Conservation (phyloP, 495 filamentous ascomycete species). For the Trichoderma reesei region DNA sequence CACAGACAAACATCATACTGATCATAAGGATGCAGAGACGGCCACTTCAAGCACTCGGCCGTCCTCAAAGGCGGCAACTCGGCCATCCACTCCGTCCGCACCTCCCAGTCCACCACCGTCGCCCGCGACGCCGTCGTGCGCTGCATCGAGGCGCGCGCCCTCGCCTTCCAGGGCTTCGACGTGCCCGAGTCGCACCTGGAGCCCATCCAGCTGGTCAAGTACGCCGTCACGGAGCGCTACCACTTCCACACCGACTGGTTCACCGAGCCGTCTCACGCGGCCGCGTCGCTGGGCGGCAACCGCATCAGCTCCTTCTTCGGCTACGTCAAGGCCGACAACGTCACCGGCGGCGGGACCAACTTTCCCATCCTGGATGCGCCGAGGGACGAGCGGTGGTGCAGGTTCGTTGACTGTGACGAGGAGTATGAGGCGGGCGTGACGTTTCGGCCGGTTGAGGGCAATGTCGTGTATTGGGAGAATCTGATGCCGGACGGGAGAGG, state of each 20-base stretch:
- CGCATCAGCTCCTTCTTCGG: slow-evolving; percentile 46
- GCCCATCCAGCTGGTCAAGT: slow-evolving; percentile 45
- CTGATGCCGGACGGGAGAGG: slow-evolving; percentile 45
- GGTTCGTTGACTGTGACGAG: slow-evolving; percentile 49
- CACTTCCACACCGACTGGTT: slow-evolving; percentile 52
- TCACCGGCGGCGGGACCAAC: slow-evolving; percentile 47
- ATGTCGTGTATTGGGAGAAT: slow-evolving; percentile 73
- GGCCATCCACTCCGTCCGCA: slow-evolving; percentile 27
- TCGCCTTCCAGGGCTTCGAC: slow-evolving; percentile 57
- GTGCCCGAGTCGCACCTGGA: slow-evolving; percentile 35
- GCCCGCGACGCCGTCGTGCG: slow-evolving; percentile 48
- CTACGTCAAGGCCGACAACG: slow-evolving; percentile 37
- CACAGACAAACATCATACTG: background rate
- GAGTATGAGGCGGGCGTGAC: slow-evolving; percentile 49
- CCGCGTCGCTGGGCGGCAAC: slow-evolving; percentile 36
- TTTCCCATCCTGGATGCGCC: slow-evolving; percentile 38
- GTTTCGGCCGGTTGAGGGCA: slow-evolving; percentile 57
- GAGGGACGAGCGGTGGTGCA: slow-evolving; percentile 44
- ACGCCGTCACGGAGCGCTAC: slow-evolving; percentile 38
- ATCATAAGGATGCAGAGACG: slow-evolving; percentile 16
- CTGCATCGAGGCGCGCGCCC: slow-evolving; percentile 60
- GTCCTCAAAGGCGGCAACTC: slow-evolving; percentile 25
- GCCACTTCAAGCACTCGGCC: slow-evolving; percentile 32
- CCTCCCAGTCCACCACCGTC: slow-evolving; percentile 35
- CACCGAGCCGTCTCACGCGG: slow-evolving; percentile 28